phyloP scores from a whole-genome alignment of 2,329 filamentous ascomycete species.

The Parastagonospora nodorum region DNA sequence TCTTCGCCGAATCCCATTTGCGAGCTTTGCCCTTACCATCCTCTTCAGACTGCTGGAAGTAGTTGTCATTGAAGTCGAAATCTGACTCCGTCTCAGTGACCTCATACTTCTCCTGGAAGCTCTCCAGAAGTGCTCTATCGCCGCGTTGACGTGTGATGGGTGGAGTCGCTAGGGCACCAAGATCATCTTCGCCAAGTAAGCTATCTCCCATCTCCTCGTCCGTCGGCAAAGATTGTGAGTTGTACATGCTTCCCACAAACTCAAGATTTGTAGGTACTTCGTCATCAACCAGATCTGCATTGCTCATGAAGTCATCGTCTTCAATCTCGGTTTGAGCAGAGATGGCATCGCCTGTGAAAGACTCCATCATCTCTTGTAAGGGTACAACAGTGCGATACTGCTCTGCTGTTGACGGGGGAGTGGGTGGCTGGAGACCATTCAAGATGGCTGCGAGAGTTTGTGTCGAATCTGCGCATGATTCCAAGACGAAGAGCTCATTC shows the following conservation, averaged over 20 bases:
- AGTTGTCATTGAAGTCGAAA: slow-evolving; percentile 77
- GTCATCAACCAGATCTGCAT: slow-evolving; percentile 47
- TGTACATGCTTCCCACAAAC: slow-evolving; percentile 63
- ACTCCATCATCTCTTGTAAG: slow-evolving; percentile 85
- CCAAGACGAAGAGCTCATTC: slow-evolving; percentile 85
- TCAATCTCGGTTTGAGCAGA: slow-evolving; percentile 64
- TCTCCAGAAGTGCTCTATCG: slow-evolving; percentile 51
- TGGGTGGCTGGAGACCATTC: slow-evolving; percentile 81
- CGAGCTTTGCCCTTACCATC: slow-evolving; percentile 70
- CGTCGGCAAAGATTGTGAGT: slow-evolving; percentile 47
- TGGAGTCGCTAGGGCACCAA: slow-evolving; percentile 41
- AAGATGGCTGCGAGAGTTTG: slow-evolving; percentile 84
- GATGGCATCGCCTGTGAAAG: slow-evolving; percentile 87
- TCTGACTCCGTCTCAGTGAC: slow-evolving; percentile 62
- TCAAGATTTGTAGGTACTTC: slow-evolving; percentile 47
- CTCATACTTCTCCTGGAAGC: slow-evolving; percentile 59
- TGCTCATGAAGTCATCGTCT: slow-evolving; percentile 44
- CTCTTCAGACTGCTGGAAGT: slow-evolving; percentile 68
- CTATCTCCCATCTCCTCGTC: slow-evolving; percentile 51
- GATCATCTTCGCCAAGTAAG: slow-evolving; percentile 48
- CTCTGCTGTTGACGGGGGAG: slow-evolving; percentile 77
- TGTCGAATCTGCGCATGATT: slow-evolving; percentile 96
- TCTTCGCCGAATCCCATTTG: slow-evolving; percentile 78
- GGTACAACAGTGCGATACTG: slow-evolving; percentile 90
- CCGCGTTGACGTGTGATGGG: slow-evolving; percentile 38